These are phyloP conservation scores for Streptanthus diversifolius DNA, from an alignment of 345 rosid genomes.

Conservation along the genomic window DNA sequence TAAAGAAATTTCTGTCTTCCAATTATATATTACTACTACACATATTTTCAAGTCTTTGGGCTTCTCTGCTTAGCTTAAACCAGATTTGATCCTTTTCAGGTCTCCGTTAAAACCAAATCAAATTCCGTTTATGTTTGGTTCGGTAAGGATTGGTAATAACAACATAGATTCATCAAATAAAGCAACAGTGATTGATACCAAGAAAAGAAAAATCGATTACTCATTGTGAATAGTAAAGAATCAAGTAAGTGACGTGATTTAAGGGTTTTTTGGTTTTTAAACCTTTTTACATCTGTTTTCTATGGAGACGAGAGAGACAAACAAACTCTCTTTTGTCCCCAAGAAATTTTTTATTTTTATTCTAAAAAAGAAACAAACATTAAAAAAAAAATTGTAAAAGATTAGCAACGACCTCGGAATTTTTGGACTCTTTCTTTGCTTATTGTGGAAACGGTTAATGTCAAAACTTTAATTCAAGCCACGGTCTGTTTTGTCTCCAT, in stretches of 20 bases:
- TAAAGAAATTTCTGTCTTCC: conserved; percentile 27
- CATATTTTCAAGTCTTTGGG: background rate
- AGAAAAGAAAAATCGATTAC: conserved; percentile 10
- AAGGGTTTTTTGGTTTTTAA: conserved; percentile 25
- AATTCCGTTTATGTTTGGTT: background rate
- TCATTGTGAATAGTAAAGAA: conserved; percentile 29
- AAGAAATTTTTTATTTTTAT: background rate
- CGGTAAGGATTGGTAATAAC: background rate
- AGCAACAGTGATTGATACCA: background rate
- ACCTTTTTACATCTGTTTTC: conserved; percentile 27
- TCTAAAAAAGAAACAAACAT: conserved; percentile 27
- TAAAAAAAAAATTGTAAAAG: conserved; percentile 28
- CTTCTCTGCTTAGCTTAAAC: background rate
- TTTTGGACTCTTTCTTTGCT: conserved; percentile 7
- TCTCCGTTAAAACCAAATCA: no score
- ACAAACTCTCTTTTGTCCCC: conserved; percentile 15
- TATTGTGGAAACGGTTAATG: conserved; percentile 14
- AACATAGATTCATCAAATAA: background rate
- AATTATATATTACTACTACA: background rate
- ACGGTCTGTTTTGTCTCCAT: conserved; percentile 80
- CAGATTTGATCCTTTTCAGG: no score
- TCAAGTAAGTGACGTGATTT: conserved; percentile 16
- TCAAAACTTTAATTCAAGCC: conserved; percentile 43
- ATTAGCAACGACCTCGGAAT: conserved; percentile 26
- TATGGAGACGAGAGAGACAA: conserved; percentile 25